These are phyloP conservation scores for Fusarium pseudoanthophilum DNA, from an alignment of 2,329 filamentous ascomycete genomes.

Conservation along the genomic window DNA sequence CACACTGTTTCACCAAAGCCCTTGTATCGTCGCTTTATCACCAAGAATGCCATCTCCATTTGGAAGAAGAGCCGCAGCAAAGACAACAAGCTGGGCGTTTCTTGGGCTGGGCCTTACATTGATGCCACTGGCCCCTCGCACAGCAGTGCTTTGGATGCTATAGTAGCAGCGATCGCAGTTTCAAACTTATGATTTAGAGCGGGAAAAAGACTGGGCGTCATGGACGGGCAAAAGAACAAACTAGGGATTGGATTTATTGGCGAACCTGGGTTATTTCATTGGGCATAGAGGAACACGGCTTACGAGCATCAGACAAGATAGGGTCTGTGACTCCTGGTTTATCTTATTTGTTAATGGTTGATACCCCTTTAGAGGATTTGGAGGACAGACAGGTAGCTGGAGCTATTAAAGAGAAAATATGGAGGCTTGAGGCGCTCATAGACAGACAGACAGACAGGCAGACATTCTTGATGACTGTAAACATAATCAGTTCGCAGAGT, in stretches of 20 bases:
- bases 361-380: slow-evolving; percentile 39
- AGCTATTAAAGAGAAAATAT: slow-evolving; percentile 5
- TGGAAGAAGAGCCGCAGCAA: slow-evolving; percentile 68
- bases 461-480: slow-evolving; percentile 13
- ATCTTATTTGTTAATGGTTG: slow-evolving; percentile 40
- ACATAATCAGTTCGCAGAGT: slow-evolving; percentile 11
- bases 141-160: slow-evolving; percentile 71
- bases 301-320: slow-evolving; percentile 21
- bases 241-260: slow-evolving; percentile 23
- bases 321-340: slow-evolving; percentile 25
- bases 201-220: slow-evolving; percentile 9
- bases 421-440: slow-evolving; percentile 1
- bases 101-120: slow-evolving; percentile 72
- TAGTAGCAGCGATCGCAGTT: slow-evolving; percentile 69
- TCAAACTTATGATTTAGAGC: slow-evolving; percentile 29
- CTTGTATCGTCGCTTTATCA: slow-evolving; percentile 64
- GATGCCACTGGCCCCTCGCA: slow-evolving; percentile 68
- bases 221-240: slow-evolving; percentile 14
- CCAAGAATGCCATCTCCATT: slow-evolving; percentile 71
- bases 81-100: slow-evolving; percentile 65
- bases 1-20: slow-evolving; percentile 61
- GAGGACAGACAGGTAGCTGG: slow-evolving; percentile 13
- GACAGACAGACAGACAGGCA: neutral
- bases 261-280: slow-evolving; percentile 31
- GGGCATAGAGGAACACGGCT: slow-evolving; percentile 18